Base-by-base conservation (phyloP, 495 filamentous ascomycete species). In the Lophium mytilinum region DNA sequence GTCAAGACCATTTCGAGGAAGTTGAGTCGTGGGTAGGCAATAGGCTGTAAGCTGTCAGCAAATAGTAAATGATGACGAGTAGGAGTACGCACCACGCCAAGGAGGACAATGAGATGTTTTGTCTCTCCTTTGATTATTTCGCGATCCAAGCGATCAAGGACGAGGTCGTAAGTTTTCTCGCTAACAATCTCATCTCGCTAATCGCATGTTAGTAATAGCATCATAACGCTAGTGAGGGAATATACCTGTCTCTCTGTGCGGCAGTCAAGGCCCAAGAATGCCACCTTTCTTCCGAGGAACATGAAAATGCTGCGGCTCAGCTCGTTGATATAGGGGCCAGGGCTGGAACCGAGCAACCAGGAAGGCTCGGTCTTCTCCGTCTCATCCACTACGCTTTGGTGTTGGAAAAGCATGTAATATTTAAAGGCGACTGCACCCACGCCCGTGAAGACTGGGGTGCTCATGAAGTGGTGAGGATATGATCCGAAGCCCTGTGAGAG, bases 321-420 rank as follows among this genome's bases (percentile, higher is more conserved):
- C 66, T 97, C 83, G 21, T 81, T 81, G 71, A 98, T 96, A 70
- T 96, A 97, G 12, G 94, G 94, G 8, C 93, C 93, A 10, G 85
- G 87, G 15, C 77, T 70, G 34, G 78, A 74, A 21, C 93, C 93
- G 14, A 96, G 75, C 30, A 90, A 69, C 94, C 94, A 98, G 68
- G 87, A 95, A 9, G 91, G 90, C 68, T 98, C 93, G 14, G 88
- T 79, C 54, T 80, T 73, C 60, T 90, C 82, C 0, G 81, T 85
- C 70, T 96, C 92, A 14, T 85, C 81, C 0, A 79, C 76, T 18
- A 92, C 75, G 63, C 84, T 93, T 69, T 98, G 93, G 65, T 98
- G 93, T 70, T 98, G 93, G 74, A 97, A 98, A 7, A 98, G 78
- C 82, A 98, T 83, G 66, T 98, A 98, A 66, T 96, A 96, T 68